These are phyloP conservation scores for Teunomyces gatunensis DNA, from an alignment of 805 yeast genomes.

Conservation along the genomic window DNA sequence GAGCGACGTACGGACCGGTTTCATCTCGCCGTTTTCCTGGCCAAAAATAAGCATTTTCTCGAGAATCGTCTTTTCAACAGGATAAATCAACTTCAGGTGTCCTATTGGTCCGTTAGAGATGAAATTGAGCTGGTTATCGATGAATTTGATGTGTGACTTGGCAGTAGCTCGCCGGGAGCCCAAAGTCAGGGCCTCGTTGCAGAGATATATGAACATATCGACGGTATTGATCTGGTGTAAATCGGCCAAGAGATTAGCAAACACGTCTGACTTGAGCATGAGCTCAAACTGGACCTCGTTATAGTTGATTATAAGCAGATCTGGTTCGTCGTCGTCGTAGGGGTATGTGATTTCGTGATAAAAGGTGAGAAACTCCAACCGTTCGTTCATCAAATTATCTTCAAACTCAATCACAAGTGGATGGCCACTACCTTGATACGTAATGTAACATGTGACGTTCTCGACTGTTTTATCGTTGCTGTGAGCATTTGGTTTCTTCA, in stretches of 20 bases:
- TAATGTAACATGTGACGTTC: conserved; percentile 32
- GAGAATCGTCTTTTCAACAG: conserved; percentile 58
- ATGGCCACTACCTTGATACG: conserved; percentile 37
- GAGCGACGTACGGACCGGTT: conserved; percentile 18
- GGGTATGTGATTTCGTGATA: conserved; percentile 26
- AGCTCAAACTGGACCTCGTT: conserved; percentile 31
- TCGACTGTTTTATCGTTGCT: conserved; percentile 11
- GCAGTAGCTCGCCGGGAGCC: conserved; percentile 6
- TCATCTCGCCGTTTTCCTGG: conserved; percentile 26
- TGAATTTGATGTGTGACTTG: conserved; percentile 5
- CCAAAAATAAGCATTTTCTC: conserved; percentile 51
- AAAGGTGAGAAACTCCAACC: conserved; percentile 40
- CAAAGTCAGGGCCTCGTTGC: conserved; percentile 16
- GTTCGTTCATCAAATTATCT: conserved; percentile 38
- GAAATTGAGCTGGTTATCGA: conserved; percentile 45
- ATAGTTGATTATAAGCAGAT: conserved; percentile 26
- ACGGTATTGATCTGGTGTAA: conserved; percentile 34
- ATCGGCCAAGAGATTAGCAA: conserved; percentile 35
- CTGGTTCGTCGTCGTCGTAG: conserved; percentile 19
- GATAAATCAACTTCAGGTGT: conserved; percentile 61
- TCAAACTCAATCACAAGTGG: conserved; percentile 43
- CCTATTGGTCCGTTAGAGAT: conserved; percentile 77
- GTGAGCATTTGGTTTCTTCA: conserved; percentile 1
- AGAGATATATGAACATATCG: conserved; percentile 31
- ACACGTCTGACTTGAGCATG: conserved; percentile 38